Base-by-base conservation (phyloP, 2,329 filamentous ascomycete genomes). In the Myriosclerotinia scirpicola region DNA sequence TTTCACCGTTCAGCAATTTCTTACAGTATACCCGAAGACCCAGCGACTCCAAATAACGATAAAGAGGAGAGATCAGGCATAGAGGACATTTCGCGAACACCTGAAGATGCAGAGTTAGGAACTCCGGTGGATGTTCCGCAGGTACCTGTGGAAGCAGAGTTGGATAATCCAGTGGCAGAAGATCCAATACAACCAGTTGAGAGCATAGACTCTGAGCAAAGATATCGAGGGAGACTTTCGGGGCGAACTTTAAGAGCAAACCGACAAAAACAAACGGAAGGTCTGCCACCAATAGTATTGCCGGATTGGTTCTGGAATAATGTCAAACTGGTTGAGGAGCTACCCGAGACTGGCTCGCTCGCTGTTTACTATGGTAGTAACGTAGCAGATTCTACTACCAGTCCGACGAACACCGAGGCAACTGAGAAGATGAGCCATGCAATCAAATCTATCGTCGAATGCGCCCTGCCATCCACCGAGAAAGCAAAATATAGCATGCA, bases 241-340 rank as follows among this genome's bases (percentile, higher is more conserved):
- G 66, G 34, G 66, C 68, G 72, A 64, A 20, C 26, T 17, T 30
- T 69, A 58, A 71, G 70, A 44, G 66, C 62, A 22, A 70, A 68
- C 58, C 69, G 72, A 50, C 69, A 67, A 61, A 70, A 71, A 59
- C 67, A 71, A 54, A 66, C 69, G 6, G 73, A 75, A 62, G 76
- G 75, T 36, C 64, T 86, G 14, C 84, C 84, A n/a, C 79, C 81
- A 2, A 78, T 85, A 30, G 79, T 81, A 60, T 77, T 90, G 17
- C 86, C 88, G 0, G 76, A 80, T 66, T 83, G 81, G 76, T 90
- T 90, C 69, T 76, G 86, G 64, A 77, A 82, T 50, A 84, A 84
- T 65, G 81, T 90, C 38, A 70, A 71, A 34, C 68, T 66, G 53
- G 40, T 67, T 7, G 71, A 67, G 40, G 68, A 73, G 40, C 42